Evolutionary conservation across 2,329 filamentous ascomycete species (phyloP).

Genomic region (Fusarium sp.): DNA sequence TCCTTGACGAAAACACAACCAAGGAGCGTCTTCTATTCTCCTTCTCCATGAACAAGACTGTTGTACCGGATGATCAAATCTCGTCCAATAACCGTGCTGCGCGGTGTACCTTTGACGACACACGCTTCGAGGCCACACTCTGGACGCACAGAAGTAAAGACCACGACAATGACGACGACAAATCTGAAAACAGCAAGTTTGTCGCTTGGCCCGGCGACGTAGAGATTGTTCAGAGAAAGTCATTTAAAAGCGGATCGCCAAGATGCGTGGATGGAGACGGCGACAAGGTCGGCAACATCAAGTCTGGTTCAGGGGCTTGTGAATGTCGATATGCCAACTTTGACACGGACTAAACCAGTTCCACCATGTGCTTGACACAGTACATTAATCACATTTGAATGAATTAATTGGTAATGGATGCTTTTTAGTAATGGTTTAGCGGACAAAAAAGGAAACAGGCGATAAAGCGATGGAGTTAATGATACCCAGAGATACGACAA

Average conservation of each 20-base stretch:
- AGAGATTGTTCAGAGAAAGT: constrained; percentile 61
- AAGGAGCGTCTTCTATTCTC: constrained; percentile 67
- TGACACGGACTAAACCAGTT: constrained; percentile 21
- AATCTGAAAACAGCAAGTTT: constrained; percentile 42
- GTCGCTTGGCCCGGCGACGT: constrained; percentile 65
- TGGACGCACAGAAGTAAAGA: constrained; percentile 59
- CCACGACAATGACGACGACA: constrained; percentile 25
- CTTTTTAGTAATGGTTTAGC: not conserved
- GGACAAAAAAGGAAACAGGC: not conserved
- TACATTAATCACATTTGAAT: not conserved
- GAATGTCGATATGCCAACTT: constrained; percentile 52
- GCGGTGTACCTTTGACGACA: constrained; percentile 66
- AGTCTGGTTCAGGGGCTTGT: constrained; percentile 49
- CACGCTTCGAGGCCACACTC: constrained; percentile 63
- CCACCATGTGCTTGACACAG: not conserved
- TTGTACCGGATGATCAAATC: constrained; percentile 57
- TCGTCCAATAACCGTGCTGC: constrained; percentile 54
- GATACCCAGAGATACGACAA: constrained; percentile 33
- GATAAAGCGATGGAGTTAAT: constrained; percentile 25
- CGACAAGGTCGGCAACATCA: constrained; percentile 49
- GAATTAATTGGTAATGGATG: not conserved
- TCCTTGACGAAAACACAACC: constrained; percentile 56
- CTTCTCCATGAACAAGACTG: constrained; percentile 59
- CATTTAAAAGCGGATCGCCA: constrained; percentile 54
- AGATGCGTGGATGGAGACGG: constrained; percentile 58